These are phyloP conservation scores for Dichotomopilus funicola DNA, from an alignment of 2,329 filamentous ascomycete species.

Conservation along the genomic window DNA sequence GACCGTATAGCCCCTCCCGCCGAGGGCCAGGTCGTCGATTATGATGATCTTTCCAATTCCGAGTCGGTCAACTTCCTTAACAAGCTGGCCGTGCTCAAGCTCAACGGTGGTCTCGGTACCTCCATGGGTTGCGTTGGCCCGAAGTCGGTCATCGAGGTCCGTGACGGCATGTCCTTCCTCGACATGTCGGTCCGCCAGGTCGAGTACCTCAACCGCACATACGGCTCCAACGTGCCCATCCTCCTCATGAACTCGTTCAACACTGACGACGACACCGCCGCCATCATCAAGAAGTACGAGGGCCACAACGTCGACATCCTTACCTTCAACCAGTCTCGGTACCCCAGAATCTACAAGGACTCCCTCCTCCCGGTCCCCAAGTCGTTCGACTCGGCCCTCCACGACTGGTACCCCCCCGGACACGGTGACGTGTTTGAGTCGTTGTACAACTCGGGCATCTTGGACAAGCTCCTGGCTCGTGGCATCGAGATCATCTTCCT, in stretches of 20 bases:
- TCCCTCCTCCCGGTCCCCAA: conserved; percentile 94
- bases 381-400: conserved; percentile 75
- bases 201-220: conserved; percentile 97
- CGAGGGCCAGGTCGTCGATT: conserved; percentile 89
- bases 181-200: conserved; percentile 98
- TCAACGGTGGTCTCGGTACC: conserved; percentile 97
- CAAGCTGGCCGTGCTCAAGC: conserved; percentile 97
- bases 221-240: conserved; percentile 94
- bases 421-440: conserved; percentile 99
- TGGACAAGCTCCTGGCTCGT: conserved; percentile 90
- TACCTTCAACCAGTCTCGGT: conserved; percentile 99
- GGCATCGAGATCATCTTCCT: conserved; percentile 98
- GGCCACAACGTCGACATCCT: conserved; percentile 99
- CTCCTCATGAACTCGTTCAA: conserved; percentile 99
- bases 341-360: conserved; percentile 97
- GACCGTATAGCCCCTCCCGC: conserved; percentile 92
- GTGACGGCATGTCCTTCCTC: conserved; percentile 99
- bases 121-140: conserved; percentile 99
- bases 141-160: conserved; percentile 99
- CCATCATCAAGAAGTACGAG: conserved; percentile 99
- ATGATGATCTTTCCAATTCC: conserved; percentile 80
- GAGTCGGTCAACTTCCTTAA: conserved; percentile 91
- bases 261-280: conserved; percentile 94
- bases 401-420: conserved; percentile 97
- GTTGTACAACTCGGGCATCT: conserved; percentile 96